Evolutionary conservation across 192 early-diverging fungal genomes (phyloP).

Genomic region (Mortierella antarctica): DNA sequence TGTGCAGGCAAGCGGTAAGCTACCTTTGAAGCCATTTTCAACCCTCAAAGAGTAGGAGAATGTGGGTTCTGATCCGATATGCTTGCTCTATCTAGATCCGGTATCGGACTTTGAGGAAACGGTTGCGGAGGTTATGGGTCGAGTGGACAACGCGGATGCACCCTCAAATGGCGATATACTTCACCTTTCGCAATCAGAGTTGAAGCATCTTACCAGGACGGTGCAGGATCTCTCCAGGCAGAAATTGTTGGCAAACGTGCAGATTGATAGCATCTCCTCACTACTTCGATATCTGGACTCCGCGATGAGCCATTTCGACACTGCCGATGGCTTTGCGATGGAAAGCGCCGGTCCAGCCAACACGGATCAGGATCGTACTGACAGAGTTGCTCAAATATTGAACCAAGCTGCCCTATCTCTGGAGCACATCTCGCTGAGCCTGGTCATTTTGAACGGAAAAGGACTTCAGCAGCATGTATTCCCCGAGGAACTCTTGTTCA

Average conservation of each 20-base stretch:
- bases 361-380: neutral
- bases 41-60: no score
- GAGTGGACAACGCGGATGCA: neutral
- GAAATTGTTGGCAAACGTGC: conserved; percentile 2
- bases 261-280: conserved; percentile 13
- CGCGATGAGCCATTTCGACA: conserved; percentile 7
- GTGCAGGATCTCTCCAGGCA: neutral
- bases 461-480: conserved; percentile 26
- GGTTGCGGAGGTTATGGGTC: neutral
- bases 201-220: conserved; percentile 14
- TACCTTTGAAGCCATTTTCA: no score
- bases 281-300: conserved; percentile 21
- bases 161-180: neutral
- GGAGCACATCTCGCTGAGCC: conserved; percentile 25
- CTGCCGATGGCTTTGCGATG: neutral
- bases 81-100: neutral
- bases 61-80: neutral
- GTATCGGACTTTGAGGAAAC: conserved; percentile 9
- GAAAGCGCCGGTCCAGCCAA: neutral
- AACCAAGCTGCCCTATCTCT: conserved; percentile 5
- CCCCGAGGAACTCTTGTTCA: conserved; percentile 35
- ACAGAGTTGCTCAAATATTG: conserved; percentile 1
- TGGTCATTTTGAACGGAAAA: conserved; percentile 10
- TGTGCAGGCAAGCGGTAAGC: no score
- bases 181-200: neutral